Evolutionary conservation across 768 basidiomycete species (phyloP), one percentile per base, ranked within the genome.

Genomic region (Tylopilus intermedius): DNA sequence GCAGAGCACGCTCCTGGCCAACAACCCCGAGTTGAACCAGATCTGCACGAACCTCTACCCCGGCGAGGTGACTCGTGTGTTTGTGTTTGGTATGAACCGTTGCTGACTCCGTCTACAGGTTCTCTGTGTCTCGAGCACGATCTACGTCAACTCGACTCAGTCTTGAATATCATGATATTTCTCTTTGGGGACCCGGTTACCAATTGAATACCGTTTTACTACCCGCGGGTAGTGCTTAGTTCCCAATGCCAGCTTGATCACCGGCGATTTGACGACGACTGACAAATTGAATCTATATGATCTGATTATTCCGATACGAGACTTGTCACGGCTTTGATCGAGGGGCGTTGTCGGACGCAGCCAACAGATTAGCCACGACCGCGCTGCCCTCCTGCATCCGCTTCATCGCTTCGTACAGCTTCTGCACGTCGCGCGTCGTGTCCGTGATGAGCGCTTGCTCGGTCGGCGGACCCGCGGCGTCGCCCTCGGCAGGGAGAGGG

Each of bases 1-100:
- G 45, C 54, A 72, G 57, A 71, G 58, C 37, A 77, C 76, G 21
- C 70, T 89, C 22, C 63, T 73, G 55, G 61, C 72, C 29, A 86
- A 88, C 72, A 88, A 88, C 71, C 84, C 81, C 3, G 83, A 87
- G 61, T 64, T 88, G 50, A 69, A 82, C 65, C 50, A 56, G 8
- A 59, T 32, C 7, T 84, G 82, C 69, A 65, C 64, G 32, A 83
- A 83, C 69, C 74, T 86, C 49, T 80, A 80, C 67, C 65, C 76
- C 51, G 76, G 72, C 45, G 83, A 86, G 76, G 85, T 86, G 57
- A 60, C 8, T 13, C 24, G 7, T 47, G 26, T 55, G 4, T 14
- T 10, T 43, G 1, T 15, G n/a, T n/a, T 33, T 8, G 14, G 22
- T 38, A 37, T 37, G 35, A n/a, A 7, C 14, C 29, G 18, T 45